Evolutionary conservation across 1,139 yeast genomes (phyloP).

Genomic region (Arxiozyma slooffiae): DNA sequence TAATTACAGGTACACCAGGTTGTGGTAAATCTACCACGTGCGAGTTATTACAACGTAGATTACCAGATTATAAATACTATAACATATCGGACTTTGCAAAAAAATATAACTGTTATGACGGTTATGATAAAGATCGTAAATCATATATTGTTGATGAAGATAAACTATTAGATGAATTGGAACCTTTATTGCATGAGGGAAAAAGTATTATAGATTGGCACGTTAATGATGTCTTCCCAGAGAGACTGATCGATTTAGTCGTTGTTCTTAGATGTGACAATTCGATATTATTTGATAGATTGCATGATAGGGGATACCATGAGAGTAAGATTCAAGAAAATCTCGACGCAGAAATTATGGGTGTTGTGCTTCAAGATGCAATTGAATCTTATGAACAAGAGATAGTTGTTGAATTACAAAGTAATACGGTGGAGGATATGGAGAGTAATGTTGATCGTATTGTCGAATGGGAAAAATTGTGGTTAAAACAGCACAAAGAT

Average conservation of each 20-base stretch:
- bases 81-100: conserved; percentile 78
- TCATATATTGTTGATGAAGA: conserved; percentile 91
- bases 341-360: conserved; percentile 95
- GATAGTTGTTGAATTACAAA: conserved; percentile 68
- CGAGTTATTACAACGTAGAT: conserved; percentile 45
- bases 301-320: conserved; percentile 63
- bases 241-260: conserved; percentile 80
- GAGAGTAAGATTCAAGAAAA: conserved; percentile 81
- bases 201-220: conserved; percentile 92
- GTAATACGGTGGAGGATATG: conserved; percentile 66
- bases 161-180: conserved; percentile 68
- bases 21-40: conserved; percentile 92
- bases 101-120: conserved; percentile 64
- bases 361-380: conserved; percentile 80
- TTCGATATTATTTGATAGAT: conserved; percentile 59
- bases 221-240: conserved; percentile 92
- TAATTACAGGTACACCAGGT: conserved; percentile 95
- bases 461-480: conserved; percentile 59
- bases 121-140: conserved; percentile 77
- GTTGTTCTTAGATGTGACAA: conserved; percentile 79
- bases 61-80: conserved; percentile 46
- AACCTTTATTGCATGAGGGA: conserved; percentile 71
- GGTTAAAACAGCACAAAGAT: conserved; percentile 47
- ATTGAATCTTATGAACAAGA: conserved; percentile 67
- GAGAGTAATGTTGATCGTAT: conserved; percentile 73